phyloP scores from a whole-genome alignment of 805 yeast species.

The Zygosaccharomyces kombuchaensis region DNA sequence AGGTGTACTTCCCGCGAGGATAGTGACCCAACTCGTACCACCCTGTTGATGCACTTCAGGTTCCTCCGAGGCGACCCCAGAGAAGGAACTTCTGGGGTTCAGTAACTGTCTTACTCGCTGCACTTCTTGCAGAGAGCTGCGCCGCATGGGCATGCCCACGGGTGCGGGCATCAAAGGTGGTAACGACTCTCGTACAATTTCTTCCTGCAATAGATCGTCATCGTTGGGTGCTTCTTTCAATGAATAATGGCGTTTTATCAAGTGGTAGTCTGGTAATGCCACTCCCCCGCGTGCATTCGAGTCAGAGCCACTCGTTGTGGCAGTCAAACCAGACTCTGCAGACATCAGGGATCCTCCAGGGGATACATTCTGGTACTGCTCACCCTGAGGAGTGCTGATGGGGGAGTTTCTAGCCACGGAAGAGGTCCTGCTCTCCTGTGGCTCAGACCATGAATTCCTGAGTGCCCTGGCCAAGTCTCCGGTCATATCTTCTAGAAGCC shows the following conservation, averaged over 20 bases:
- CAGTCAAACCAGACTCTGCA: background rate
- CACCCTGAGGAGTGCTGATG: slow-evolving; percentile 11
- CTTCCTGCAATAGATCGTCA: background rate
- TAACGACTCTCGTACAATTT: background rate
- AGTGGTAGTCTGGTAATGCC: slow-evolving; percentile 17
- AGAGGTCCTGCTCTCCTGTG: slow-evolving; percentile 14
- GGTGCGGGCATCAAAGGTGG: slow-evolving; percentile 5
- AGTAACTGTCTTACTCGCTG: slow-evolving; percentile 32
- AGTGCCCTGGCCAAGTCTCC: slow-evolving; percentile 32
- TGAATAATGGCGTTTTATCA: slow-evolving; percentile 29
- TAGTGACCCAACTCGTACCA: slow-evolving; percentile 31
- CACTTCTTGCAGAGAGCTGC: slow-evolving; percentile 33
- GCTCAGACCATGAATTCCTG: slow-evolving; percentile 34
- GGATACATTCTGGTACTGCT: background rate
- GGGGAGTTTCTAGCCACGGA: slow-evolving; percentile 9
- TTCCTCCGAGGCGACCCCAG: slow-evolving; percentile 27
- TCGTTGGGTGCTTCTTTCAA: slow-evolving; percentile 16
- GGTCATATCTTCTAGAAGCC: slow-evolving; percentile 13
- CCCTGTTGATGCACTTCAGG: slow-evolving; percentile 9
- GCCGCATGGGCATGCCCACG: slow-evolving; percentile 14
- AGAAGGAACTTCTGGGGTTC: slow-evolving; percentile 37
- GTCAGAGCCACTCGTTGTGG: slow-evolving; percentile 2
- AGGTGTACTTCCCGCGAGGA: slow-evolving; percentile 20
- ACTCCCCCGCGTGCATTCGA: background rate
- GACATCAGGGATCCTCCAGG: slow-evolving; percentile 2